Evolutionary conservation across 2,329 filamentous ascomycete species (phyloP).

Genomic region (Clarireedia monteithiana): DNA sequence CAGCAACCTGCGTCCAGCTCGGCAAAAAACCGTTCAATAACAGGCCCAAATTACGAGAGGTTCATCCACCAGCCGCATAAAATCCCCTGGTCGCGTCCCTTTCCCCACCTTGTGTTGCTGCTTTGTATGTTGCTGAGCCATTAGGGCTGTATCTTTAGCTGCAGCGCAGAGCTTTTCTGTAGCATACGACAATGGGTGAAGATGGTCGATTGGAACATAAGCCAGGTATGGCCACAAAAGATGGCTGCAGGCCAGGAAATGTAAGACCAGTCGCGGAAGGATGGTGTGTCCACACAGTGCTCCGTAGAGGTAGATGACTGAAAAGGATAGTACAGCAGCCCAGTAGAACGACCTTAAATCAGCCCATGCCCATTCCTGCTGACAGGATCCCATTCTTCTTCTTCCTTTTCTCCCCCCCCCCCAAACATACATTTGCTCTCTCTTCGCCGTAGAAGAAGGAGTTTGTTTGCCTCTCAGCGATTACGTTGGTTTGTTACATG

Average conservation of each 20-base stretch:
- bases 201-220: not conserved
- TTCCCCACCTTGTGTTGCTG: not conserved
- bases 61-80: not conserved
- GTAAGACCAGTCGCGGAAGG: not conserved
- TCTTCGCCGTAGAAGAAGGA: not conserved
- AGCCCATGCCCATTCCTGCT: constrained; percentile 25
- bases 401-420: not conserved
- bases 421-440: not conserved
- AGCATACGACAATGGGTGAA: too few relatives aligned
- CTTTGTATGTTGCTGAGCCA: not conserved
- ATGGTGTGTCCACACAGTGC: too few relatives aligned
- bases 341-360: constrained; percentile 15
- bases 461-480: not conserved
- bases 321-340: not conserved
- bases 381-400: constrained; percentile 14
- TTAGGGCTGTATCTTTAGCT: not conserved
- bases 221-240: too few relatives aligned
- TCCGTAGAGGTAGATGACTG: not conserved
- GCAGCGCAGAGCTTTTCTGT: too few relatives aligned
- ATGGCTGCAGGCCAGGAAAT: too few relatives aligned
- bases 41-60: not conserved
- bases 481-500: not conserved
- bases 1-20: not conserved
- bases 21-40: not conserved
- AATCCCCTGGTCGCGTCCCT: not conserved